Conservation (phyloP, 2,329 filamentous ascomycete genomes). For the Dothideomycetes sp. region DNA sequence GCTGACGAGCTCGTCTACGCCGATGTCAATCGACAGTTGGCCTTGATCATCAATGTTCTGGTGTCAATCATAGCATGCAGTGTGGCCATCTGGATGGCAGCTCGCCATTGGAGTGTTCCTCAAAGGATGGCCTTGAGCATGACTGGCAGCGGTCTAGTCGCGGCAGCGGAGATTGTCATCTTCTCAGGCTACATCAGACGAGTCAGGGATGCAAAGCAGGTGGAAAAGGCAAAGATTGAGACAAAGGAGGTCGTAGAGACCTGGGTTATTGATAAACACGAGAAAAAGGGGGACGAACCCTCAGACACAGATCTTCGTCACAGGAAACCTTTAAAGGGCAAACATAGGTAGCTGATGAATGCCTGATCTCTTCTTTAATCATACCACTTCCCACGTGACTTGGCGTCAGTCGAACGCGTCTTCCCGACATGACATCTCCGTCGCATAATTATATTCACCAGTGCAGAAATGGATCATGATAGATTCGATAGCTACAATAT, state of each 20-base stretch:
- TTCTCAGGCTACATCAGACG: conserved; percentile 67
- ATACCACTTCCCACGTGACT: too few relatives aligned
- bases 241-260: conserved; percentile 59
- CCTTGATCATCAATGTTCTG: conserved; percentile 81
- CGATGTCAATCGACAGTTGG: conserved; percentile 70
- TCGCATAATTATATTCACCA: too few relatives aligned
- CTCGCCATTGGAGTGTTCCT: conserved; percentile 64
- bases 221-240: conserved; percentile 50
- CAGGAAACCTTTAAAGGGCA: conserved; percentile 2
- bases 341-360: conserved; percentile 8
- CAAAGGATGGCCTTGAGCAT: conserved; percentile 60
- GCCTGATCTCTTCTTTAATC: too few relatives aligned
- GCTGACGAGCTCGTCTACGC: conserved; percentile 56
- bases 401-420: too few relatives aligned
- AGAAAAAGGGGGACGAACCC: conserved; percentile 2
- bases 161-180: conserved; percentile 64
- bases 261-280: conserved; percentile 45
- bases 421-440: too few relatives aligned
- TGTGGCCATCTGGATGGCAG: conserved; percentile 66
- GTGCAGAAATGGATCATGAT: too few relatives aligned
- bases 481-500: too few relatives aligned
- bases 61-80: conserved; percentile 74
- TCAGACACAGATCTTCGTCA: background rate
- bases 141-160: conserved; percentile 58
- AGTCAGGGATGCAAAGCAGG: conserved; percentile 55